Percentiles rank a stretch among this genome's conserved stretches.
These are phyloP conservation scores for Ogataea salicorniae DNA, from an alignment of 805 yeast genomes.

Conservation along the genomic window DNA sequence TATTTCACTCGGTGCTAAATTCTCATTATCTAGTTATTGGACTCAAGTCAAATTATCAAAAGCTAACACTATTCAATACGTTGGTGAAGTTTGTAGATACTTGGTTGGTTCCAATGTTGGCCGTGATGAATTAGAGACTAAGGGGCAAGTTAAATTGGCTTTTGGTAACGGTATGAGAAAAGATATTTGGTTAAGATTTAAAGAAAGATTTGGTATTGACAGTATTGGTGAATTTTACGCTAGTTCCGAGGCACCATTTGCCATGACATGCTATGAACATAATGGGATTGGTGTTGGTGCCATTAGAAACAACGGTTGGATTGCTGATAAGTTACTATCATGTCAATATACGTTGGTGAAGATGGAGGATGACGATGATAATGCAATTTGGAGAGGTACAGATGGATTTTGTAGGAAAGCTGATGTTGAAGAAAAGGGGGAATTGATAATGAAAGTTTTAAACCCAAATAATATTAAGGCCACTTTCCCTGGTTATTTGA, in stretches of 20 bases:
- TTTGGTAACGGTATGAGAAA: conserved; percentile 88
- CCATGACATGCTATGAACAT: conserved; percentile 71
- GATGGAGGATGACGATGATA: conserved; percentile 78
- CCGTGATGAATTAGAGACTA: conserved; percentile 19
- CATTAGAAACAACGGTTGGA: conserved; percentile 74
- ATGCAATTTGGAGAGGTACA: conserved; percentile 64
- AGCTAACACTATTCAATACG: conserved; percentile 86
- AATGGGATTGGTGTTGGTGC: conserved; percentile 71
- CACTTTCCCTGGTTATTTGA: conserved; percentile 85
- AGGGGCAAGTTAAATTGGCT: conserved; percentile 52
- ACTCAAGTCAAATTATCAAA: conserved; percentile 67
- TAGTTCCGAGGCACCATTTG: conserved; percentile 88
- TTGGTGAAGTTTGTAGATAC: conserved; percentile 92
- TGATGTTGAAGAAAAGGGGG: conserved; percentile 69
- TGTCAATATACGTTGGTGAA: conserved; percentile 57
- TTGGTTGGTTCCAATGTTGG: conserved; percentile 50
- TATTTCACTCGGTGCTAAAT: conserved; percentile 72
- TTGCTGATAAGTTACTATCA: conserved; percentile 54
- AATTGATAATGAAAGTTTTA: conserved; percentile 70
- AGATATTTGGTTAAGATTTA: conserved; percentile 83
- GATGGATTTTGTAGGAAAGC: conserved; percentile 58
- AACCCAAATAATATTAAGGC: conserved; percentile 57
- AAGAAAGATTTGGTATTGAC: conserved; percentile 65
- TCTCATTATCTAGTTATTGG: conserved; percentile 85
- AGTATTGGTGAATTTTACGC: conserved; percentile 90